Evolutionary conservation across 2,329 filamentous ascomycete genomes (phyloP), one percentile per base, ranked within the genome.

Genomic region (Aureobasidium melanogenum): DNA sequence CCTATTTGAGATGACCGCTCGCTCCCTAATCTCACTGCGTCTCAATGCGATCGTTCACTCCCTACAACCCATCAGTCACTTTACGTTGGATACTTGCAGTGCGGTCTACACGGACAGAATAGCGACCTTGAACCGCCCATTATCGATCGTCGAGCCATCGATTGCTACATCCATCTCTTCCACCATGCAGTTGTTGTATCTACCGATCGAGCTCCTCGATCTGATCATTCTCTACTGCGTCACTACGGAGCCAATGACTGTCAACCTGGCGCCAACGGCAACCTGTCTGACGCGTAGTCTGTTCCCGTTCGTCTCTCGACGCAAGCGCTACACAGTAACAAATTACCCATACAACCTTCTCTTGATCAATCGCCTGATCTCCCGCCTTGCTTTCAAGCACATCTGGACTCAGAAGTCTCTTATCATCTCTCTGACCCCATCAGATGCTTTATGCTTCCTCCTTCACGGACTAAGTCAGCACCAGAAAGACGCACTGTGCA

Each of bases 371-470:
- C 61, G 58, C 34, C 48, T 52, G 7, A 36, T 64, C n/a, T 60
- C 54, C 19, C 51, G 26, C 9, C 51, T 62, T 10, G 57, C 62
- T 15, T 63, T 60, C n/a, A 17, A 39, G 3, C 61, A 58, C 22
- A 59, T 62, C 22, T 64, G 63, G 63, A 48, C 41, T 32, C 32
- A 51, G 46, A 64, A 55, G 10, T 43, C 54, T 14, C 56, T 64
- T n/a, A 38, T 61, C 39, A 57, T 64, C 19, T 61, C 52, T 19
- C 56, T 64, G 15, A 55, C 57, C 10, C 50, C 63, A 5, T 39
- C 60, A 22, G 63, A 64, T 38, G 39, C 63, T 9, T 54, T 64
- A 5, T 63, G 62, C 47, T 64, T 64, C n/a, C 58, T 64, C 26
- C 56, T 61, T 10, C 62, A 64, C 22, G 61, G 56, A 10, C 52